Evolutionary conservation across 176 grass and related monocot genomes (phyloP).

Genomic region (Oryza meyeriana): DNA sequence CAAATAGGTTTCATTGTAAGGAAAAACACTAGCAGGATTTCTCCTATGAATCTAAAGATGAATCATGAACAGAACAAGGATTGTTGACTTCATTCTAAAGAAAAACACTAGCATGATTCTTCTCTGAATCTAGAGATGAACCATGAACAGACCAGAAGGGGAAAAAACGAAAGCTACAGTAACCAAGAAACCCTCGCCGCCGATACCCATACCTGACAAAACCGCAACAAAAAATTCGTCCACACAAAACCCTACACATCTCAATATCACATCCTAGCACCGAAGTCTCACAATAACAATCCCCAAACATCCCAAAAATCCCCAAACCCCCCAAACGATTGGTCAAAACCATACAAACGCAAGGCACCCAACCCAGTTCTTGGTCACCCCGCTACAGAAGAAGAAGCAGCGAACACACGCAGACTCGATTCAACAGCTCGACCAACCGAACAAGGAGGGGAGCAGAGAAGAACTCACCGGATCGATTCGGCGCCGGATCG

Average conservation of each 20-base stretch:
- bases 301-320: neutral
- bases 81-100: neutral
- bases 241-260: neutral
- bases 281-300: neutral
- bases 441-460: neutral
- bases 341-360: neutral
- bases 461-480: neutral
- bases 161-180: neutral
- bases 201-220: neutral
- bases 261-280: neutral
- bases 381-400: neutral
- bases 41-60: neutral
- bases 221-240: neutral
- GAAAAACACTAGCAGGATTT: neutral
- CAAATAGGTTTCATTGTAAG: neutral
- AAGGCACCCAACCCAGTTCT: neutral
- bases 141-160: neutral
- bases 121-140: neutral
- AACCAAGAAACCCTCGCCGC: neutral
- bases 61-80: too few relatives aligned
- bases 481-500: neutral
- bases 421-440: neutral
- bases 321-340: neutral
- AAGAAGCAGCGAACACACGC: neutral
- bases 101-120: neutral